phyloP scores from a whole-genome alignment of 768 basidiomycete genomes.

The Russula foetens region DNA sequence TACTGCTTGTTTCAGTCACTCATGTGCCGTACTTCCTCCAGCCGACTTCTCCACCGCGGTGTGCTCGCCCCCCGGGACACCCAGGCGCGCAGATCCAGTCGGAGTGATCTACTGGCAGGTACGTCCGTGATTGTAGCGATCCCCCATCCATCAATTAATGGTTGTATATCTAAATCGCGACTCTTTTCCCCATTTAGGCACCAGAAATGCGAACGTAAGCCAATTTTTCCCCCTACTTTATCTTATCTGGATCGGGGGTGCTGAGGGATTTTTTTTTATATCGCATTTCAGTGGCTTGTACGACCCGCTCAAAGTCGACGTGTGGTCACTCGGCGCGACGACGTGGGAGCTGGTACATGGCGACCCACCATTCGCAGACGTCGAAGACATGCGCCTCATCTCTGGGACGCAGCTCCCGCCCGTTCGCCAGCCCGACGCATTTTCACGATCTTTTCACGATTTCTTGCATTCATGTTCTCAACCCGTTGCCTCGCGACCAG shows the following conservation, averaged over 20 bases:
- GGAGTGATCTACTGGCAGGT: constrained; percentile 82
- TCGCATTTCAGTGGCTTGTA: constrained; percentile 15
- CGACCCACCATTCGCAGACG: constrained; percentile 16
- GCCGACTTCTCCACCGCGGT: constrained; percentile 81
- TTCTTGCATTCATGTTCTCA: constrained; percentile 20
- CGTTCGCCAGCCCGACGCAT: constrained; percentile 12
- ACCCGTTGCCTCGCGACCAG: constrained; percentile 17
- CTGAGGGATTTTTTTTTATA: not conserved
- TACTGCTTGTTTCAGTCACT: not conserved
- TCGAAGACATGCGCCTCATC: constrained; percentile 13
- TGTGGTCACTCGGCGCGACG: constrained; percentile 21
- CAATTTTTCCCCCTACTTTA: no score
- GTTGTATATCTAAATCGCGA: no score
- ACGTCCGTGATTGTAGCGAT: constrained; percentile 19
- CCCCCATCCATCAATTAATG: no score
- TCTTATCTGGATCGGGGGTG: not conserved
- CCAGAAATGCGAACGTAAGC: constrained; percentile 70
- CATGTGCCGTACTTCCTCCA: not conserved
- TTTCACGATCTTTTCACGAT: constrained; percentile 21
- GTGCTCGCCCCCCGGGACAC: constrained; percentile 42
- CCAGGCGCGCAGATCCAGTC: constrained; percentile 47
- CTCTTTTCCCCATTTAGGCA: constrained; percentile 33
- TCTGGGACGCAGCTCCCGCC: constrained; percentile 13
- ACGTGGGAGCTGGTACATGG: constrained; percentile 19
- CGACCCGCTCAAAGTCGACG: constrained; percentile 20